These are phyloP conservation scores for Yamadazyma jaroonii DNA, from an alignment of 1,139 yeast genomes.

Conservation along the genomic window DNA sequence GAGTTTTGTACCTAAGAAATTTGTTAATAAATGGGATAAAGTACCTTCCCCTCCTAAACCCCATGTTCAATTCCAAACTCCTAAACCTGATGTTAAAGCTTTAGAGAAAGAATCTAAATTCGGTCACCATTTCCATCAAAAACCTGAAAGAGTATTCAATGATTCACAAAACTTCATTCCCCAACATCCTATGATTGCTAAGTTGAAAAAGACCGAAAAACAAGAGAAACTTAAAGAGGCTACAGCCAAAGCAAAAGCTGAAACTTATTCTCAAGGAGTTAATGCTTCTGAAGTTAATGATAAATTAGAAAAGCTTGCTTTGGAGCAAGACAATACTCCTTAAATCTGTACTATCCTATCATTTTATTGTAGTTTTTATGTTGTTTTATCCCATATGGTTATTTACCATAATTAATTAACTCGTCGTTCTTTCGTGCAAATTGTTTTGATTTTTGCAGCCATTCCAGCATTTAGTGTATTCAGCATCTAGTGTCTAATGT, in stretches of 20 bases:
- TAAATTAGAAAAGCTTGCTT: constrained; percentile 13
- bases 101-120: constrained; percentile 13
- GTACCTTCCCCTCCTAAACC: constrained; percentile 6
- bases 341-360: neutral
- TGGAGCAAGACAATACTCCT: neutral
- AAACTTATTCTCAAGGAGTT: constrained; percentile 9
- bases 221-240: constrained; percentile 9
- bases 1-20: constrained; percentile 5
- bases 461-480: too few species aligned
- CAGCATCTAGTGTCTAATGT: too few species aligned
- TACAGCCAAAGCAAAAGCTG: neutral
- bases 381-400: too few species aligned
- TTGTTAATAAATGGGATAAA: constrained; percentile 17
- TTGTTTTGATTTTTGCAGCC: too few species aligned
- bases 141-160: constrained; percentile 34
- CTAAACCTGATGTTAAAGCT: neutral
- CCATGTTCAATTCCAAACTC: constrained; percentile 1
- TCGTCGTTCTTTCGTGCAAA: too few species aligned
- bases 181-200: constrained; percentile 18
- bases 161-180: constrained; percentile 27
- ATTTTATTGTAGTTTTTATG: too few species aligned
- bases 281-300: constrained; percentile 11
- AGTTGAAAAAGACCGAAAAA: constrained; percentile 9
- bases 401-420: too few species aligned
- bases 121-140: constrained; percentile 17